phyloP scores from a whole-genome alignment of 2,329 filamentous ascomycete species.

The Cordyceps cateniannulata region DNA sequence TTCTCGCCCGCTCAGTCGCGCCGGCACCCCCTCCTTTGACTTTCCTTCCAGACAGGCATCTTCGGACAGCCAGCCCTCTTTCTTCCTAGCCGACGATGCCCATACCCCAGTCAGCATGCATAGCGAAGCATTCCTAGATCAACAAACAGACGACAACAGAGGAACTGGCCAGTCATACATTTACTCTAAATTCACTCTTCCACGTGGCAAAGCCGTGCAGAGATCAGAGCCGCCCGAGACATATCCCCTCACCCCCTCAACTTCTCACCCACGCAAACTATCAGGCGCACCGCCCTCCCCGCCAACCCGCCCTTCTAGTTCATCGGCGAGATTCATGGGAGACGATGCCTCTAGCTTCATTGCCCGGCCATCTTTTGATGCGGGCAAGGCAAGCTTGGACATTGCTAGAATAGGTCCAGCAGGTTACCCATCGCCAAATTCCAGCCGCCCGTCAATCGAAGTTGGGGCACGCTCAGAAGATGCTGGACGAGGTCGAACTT shows the following conservation, averaged over 20 bases:
- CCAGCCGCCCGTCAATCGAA: constrained; percentile 40
- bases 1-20: constrained; percentile 78
- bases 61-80: constrained; percentile 60
- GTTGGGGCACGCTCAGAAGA: constrained; percentile 42
- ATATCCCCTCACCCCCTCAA: constrained; percentile 36
- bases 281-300: constrained; percentile 52
- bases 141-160: constrained; percentile 37
- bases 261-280: constrained; percentile 40
- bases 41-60: constrained; percentile 56
- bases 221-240: constrained; percentile 56
- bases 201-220: constrained; percentile 73
- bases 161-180: constrained; percentile 66
- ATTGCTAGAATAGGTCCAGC: constrained; percentile 30
- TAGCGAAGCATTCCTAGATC: constrained; percentile 60
- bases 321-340: constrained; percentile 34
- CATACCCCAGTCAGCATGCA: constrained; percentile 68
- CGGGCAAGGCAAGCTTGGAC: constrained; percentile 44
- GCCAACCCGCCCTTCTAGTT: constrained; percentile 54
- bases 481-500: constrained; percentile 37
- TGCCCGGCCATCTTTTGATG: constrained; percentile 42
- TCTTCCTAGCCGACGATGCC: constrained; percentile 57
- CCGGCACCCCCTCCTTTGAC: constrained; percentile 55
- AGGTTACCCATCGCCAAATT: constrained; percentile 37
- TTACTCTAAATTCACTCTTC: constrained; percentile 78
- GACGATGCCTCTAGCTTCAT: constrained; percentile 32